Conservation (phyloP, 495 filamentous ascomycete genomes). For the Haplographium delicatum region DNA sequence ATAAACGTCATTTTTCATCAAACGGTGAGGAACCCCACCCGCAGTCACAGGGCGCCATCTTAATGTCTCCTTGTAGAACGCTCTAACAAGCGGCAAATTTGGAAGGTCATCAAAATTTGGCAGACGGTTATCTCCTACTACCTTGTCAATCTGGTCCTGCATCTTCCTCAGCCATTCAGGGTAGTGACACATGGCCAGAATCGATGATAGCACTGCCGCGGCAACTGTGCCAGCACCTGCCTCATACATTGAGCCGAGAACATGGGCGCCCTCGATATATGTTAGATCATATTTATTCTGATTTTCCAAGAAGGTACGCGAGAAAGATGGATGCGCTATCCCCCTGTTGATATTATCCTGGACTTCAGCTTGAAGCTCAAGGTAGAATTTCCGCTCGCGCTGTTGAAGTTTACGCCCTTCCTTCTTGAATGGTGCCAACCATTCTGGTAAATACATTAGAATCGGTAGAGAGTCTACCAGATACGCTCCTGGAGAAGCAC, state of each 20-base stretch:
- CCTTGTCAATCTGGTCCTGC: background rate
- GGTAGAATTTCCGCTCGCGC: background rate
- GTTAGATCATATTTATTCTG: background rate
- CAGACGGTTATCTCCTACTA: background rate
- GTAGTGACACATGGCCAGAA: background rate
- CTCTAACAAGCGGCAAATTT: background rate
- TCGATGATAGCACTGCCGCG: background rate
- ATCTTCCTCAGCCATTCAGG: background rate
- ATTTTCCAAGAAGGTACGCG: background rate
- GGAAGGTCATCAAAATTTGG: background rate
- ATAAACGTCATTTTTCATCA: background rate
- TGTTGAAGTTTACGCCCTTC: background rate
- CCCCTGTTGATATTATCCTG: background rate
- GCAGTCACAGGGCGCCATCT: background rate
- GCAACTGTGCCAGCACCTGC: background rate
- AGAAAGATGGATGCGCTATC: background rate
- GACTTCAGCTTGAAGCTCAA: background rate
- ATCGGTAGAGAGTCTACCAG: background rate
- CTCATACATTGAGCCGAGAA: background rate
- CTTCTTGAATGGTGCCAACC: background rate
- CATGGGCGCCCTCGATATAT: background rate
- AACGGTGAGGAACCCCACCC: background rate
- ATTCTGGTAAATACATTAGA: background rate
- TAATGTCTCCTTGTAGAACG: background rate
- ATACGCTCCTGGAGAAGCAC: background rate